Conservation (phyloP, 495 filamentous ascomycete species). For the Letharia lupina region DNA sequence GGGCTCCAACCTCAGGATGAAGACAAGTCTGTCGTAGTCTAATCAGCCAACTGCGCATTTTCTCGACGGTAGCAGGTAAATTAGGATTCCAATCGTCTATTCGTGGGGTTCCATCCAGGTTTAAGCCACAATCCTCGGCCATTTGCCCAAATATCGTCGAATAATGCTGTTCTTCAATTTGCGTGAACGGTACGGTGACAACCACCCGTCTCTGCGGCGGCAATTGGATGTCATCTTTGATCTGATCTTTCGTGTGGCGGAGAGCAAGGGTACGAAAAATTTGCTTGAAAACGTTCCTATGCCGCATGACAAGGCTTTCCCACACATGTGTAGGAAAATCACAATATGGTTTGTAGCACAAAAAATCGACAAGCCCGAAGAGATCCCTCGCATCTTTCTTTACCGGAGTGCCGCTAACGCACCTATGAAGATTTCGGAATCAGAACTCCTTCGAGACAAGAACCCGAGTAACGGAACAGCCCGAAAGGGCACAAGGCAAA, state of each 20-base stretch:
- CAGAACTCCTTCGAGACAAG: background rate
- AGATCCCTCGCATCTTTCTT: conserved; percentile 63
- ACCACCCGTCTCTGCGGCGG: conserved; percentile 78
- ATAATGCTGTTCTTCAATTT: conserved; percentile 86
- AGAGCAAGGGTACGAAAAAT: conserved; percentile 65
- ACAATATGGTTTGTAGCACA: conserved; percentile 69
- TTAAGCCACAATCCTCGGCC: conserved; percentile 57
- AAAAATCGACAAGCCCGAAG: conserved; percentile 67
- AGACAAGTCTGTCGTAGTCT: conserved; percentile 75
- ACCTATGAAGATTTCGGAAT: conserved; percentile 35
- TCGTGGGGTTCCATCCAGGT: conserved; percentile 52
- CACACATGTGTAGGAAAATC: conserved; percentile 49
- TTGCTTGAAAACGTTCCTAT: conserved; percentile 51
- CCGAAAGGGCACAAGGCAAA: background rate
- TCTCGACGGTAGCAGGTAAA: conserved; percentile 46
- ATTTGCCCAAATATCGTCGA: conserved; percentile 61
- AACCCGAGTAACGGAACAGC: background rate
- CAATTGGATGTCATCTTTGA: conserved; percentile 56
- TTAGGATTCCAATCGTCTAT: conserved; percentile 54
- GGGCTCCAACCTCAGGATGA: conserved; percentile 66
- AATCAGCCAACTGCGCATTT: conserved; percentile 61
- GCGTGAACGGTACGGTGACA: conserved; percentile 79
- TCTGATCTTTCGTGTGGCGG: conserved; percentile 73
- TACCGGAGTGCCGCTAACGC: conserved; percentile 85
- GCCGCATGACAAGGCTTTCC: conserved; percentile 51